Base-by-base conservation (phyloP, 2,329 filamentous ascomycete genomes). In the Colletotrichum ledebouriae region DNA sequence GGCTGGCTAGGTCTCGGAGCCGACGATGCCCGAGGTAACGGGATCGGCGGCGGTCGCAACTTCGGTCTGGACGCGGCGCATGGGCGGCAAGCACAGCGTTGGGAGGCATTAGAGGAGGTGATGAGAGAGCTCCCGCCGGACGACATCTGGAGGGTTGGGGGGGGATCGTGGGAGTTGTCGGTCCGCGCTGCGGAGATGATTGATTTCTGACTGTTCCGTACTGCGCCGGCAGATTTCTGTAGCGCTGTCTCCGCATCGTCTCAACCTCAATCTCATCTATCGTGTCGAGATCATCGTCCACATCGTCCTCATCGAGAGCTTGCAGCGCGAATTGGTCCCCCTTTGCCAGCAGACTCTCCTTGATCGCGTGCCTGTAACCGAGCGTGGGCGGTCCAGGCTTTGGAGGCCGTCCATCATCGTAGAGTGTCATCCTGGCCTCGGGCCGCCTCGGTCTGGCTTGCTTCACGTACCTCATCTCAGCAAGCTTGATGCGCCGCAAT, bases 381-480 rank as follows among this genome's bases (percentile, higher is more conserved):
- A 47, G 25, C 4, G 44, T 47, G 12, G 44, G 44, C 44, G 44
- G 44, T 9, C 44, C 44, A 22, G 44, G 44, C 44, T 47, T 47
- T 47, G 17, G 44, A 47, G 44, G 44, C 12, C 44, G 44, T 13
- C 44, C 44, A 13, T 47, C 17, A 47, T 47, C 44, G 44, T 47
- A 47, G 44, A 47, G 7, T 25, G 44, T 47, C 44, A 47, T n/a
- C 44, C 20, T 47, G 17, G 44, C 44, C 4, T 47, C 44, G 3
- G 44, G 44, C 20, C 44, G 44, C 44, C 44, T 13, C 9, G 17
- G 7, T 12, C 11, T 47, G 2, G 44, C 44, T 12, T 47, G 44
- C 44, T 47, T 47, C 44, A 47, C 44, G 3, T 47, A 22, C 44
- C 44, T 47, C 44, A 47, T 47, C 17, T 47, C 44, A 47, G 44